Evolutionary conservation across 306 rosid species (phyloP), one percentile per base, ranked within the genome.

Genomic region (Sesbania bispinosa): DNA sequence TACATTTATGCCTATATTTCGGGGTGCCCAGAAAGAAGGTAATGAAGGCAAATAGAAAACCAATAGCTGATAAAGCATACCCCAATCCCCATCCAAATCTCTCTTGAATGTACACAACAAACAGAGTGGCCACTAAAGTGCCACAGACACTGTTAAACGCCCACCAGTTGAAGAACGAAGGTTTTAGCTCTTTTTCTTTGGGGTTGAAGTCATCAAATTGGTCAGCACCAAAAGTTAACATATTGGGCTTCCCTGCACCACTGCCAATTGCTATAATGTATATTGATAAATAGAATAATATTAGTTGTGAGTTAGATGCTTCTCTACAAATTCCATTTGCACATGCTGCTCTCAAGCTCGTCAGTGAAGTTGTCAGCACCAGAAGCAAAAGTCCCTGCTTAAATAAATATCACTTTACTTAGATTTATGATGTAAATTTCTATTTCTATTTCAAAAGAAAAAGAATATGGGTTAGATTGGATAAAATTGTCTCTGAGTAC

Each of bases 111-210:
- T 90, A 90, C 55, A 88, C 92, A 32, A 90, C 80, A 23, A 88
- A 77, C 10, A 82, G 36, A 1, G 92, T 85, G 50, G 95, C 95
- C 7, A 69, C 10, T 5, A 90, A 60, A 47, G 85, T 88, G 1
- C 95, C 97, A 21, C 83, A 66, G 75, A 83, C 85, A 39, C 86
- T 67, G 80, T 82, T 85, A 77, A 86, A 90, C 70, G 80, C 75
- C 95, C 97, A 90, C 95, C 95, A 90, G 75, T 88, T 90, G 86
- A 90, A 90, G 81, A 81, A 90, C 2, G 97, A 90, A 5, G 73
- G 92, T 67, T 90, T 90, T 2, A 73, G 77, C 67, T 68, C 36
- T 59, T 76, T 90, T 62, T 90, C 97, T 0, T n/a, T 13, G 3
- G 85, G 81, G 30, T 77, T 73, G 63, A 69, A 88, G 38, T 90